A percentile compares a stretch with the other conserved stretches of the same genome.
phyloP scores from a whole-genome alignment of 1,284 basidiomycete genomes.

The Moesziomyces parantarcticus region DNA sequence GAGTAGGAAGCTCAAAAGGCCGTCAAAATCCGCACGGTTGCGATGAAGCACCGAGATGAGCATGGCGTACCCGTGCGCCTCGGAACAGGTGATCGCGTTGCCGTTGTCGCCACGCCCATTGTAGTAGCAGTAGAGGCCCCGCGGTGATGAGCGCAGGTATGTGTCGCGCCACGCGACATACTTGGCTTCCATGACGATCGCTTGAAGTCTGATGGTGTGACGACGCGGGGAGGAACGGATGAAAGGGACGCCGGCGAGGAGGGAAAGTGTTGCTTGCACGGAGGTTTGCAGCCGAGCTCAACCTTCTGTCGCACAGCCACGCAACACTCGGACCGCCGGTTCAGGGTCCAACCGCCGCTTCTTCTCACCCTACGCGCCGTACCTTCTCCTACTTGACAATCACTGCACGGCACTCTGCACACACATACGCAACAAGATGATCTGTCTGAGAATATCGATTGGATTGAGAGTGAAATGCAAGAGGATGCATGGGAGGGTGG shows the following conservation, averaged over 20 bases:
- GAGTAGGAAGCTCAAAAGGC: constrained; percentile 54
- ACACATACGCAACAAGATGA: background rate
- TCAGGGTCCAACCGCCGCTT: background rate
- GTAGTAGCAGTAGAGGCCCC: constrained; percentile 59
- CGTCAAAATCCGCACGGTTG: constrained; percentile 57
- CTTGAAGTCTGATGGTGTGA: background rate
- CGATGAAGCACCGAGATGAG: constrained; percentile 58
- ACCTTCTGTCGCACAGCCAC: constrained; percentile 16
- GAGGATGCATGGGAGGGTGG: constrained; percentile 6
- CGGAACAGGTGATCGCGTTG: constrained; percentile 63
- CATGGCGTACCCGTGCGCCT: constrained; percentile 64
- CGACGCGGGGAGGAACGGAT: background rate
- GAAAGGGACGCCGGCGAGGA: background rate
- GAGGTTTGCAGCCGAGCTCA: background rate
- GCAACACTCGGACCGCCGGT: background rate
- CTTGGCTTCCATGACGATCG: constrained; percentile 42
- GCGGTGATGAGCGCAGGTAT: constrained; percentile 33
- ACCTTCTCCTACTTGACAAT: too few species aligned
- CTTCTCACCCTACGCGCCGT: background rate
- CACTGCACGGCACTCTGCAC: background rate
- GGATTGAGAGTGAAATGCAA: constrained; percentile 1
- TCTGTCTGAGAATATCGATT: constrained; percentile 5
- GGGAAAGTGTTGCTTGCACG: constrained; percentile 19
- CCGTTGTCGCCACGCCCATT: constrained; percentile 57
- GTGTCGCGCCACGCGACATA: constrained; percentile 40